Conservation (phyloP, 2,329 filamentous ascomycete genomes). For the Aureobasidium sp. region DNA sequence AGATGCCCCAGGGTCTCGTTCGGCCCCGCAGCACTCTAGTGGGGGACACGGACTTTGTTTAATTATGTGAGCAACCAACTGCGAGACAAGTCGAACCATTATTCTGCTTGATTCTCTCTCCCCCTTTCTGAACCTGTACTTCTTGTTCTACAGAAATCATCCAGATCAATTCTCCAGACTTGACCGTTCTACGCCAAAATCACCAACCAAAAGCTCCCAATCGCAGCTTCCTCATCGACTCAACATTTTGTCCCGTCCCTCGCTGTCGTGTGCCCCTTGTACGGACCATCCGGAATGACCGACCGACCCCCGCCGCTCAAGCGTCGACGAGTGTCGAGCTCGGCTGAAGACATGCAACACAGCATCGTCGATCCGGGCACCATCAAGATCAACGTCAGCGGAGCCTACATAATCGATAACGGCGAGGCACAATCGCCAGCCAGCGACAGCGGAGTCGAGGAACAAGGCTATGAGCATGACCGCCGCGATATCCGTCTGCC, state of each 20-base stretch:
- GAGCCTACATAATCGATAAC: constrained; percentile 84
- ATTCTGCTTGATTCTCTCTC: not conserved
- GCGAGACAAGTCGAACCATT: constrained; percentile 6
- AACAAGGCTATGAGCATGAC: constrained; percentile 57
- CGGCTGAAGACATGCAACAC: constrained; percentile 35
- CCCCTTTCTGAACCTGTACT: not conserved
- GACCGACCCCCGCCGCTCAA: constrained; percentile 16
- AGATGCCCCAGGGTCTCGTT: not conserved
- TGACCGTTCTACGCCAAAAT: not conserved
- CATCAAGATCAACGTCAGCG: constrained; percentile 92
- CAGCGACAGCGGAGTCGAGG: constrained; percentile 28
- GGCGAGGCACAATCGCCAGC: constrained; percentile 21
- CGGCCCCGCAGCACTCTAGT: not conserved
- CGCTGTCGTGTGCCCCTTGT: not conserved
- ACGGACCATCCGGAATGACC: not conserved
- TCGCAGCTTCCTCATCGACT: constrained; percentile 2
- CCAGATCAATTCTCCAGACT: too few species aligned
- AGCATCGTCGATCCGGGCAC: constrained; percentile 53
- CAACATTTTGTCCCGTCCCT: not conserved
- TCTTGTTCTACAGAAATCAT: too few species aligned
- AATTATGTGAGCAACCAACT: constrained; percentile 4
- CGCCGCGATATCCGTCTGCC: constrained; percentile 92
- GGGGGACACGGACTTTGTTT: constrained; percentile 6
- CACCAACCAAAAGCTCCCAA: not conserved
- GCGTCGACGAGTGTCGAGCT: constrained; percentile 27